phyloP scores from a whole-genome alignment of 441 rosid genomes.

The Eugenia klotzschiana region DNA sequence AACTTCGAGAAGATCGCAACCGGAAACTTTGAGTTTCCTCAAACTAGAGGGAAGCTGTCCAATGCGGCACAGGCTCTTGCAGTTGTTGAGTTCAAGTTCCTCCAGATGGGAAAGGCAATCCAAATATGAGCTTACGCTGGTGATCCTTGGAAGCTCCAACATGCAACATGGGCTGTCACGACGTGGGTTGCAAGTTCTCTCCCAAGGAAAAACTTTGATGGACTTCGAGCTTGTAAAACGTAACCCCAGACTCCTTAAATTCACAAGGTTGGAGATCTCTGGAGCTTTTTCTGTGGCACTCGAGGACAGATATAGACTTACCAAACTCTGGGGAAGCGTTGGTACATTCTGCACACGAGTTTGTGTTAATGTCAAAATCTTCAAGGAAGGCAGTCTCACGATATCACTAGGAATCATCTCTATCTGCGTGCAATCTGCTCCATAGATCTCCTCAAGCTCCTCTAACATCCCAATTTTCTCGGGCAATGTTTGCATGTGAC shows the following conservation, averaged over 20 bases:
- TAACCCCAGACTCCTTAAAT: neutral
- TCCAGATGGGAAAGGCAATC: fast-evolving
- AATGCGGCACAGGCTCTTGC: fast-evolving
- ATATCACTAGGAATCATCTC: neutral
- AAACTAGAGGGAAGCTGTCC: neutral
- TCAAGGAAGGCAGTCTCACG: neutral
- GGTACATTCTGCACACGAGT: neutral
- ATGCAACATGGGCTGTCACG: neutral
- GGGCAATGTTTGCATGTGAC: neutral
- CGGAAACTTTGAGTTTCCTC: fast-evolving
- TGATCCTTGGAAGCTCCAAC: neutral
- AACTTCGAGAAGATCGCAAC: neutral
- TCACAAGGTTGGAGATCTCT: neutral
- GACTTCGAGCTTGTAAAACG: neutral
- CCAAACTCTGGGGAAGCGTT: neutral
- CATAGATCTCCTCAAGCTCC: neutral
- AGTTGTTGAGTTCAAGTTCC: fast-evolving
- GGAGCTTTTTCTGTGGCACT: neutral
- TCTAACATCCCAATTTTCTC: neutral
- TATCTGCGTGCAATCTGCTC: fast-evolving
- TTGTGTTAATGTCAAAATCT: neutral
- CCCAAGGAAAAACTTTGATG: too few species aligned
- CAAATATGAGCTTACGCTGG: neutral
- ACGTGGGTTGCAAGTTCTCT: too few species aligned
- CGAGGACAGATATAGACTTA: neutral